Evolutionary conservation across 352 stramenopile species (phyloP), one percentile per base, ranked within the genome.

Genomic region (Phytophthora pluvialis): DNA sequence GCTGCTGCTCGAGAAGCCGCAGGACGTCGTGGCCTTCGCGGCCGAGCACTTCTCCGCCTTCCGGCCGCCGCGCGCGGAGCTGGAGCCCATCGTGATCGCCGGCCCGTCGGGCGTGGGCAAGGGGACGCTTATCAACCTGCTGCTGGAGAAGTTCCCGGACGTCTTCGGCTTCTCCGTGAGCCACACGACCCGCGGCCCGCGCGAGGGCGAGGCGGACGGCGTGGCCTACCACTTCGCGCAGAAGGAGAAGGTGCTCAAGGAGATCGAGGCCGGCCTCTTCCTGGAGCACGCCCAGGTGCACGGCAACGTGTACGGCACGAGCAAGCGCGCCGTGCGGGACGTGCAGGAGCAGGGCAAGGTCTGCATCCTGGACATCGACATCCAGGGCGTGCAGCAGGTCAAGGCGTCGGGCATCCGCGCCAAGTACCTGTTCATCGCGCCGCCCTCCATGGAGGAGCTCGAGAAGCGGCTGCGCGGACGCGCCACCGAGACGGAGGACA

Each of bases 301-400:
- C 75, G 95, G 93, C 58, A 99, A 99, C 72, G 93, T 98, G 60
- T 99, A 99, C 73, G 97, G 97, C 69, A 99, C 97, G 49, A 98
- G 91, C 74, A 95, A 98, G 60, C 78, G 77, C 40, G 83, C 94
- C 16, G 95, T 99, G 25, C 72, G 96, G 75, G 83, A 88, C 59
- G 97, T 99, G 36, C 86, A 96, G 67, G 79, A 91, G 31, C 72
- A 95, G 67, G 88, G 91, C 44, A 98, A 99, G 80, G 97, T 99
- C 61, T 99, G 97, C 77, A 97, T 99, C 53, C 66, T 99, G 33
- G 98, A 99, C 79, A 99, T 99, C 59, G 98, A 99, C 68, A 92
- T 99, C 47, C 97, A 99, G 75, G 98, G 98, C 31, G 97, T 99
- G 15, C 84, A 97, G 70, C 94, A 93, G 64, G 95, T 99, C 25